Base-by-base conservation (phyloP, 495 filamentous ascomycete species). In the Talaromyces stipitatus region DNA sequence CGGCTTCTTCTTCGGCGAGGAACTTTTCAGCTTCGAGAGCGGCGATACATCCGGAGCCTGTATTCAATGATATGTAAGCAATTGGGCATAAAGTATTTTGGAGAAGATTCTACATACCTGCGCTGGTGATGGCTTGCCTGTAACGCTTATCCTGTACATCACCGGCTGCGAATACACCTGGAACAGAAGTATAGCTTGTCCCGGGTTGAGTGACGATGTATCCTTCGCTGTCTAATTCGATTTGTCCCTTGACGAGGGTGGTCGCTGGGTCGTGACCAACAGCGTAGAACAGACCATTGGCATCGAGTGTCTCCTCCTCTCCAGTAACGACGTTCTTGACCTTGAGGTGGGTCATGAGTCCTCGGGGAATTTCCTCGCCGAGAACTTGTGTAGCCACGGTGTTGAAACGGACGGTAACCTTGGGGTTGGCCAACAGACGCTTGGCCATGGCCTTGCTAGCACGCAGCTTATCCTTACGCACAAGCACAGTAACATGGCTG, bases 91-190 rank as follows among this genome's bases (percentile, higher is more conserved):
- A 29, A 29, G 28, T 29, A 29, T 29, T 4, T 29, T 29, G 3
- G 28, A 9, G 28, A 9, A 29, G 28, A 29, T 29, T n/a, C n/a
- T 36, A 81, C 86, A 63, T 84, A 92, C 92, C 92, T 65, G 94
- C 94, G 78, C 90, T 96, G 52, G 94, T 98, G 64, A 98, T 92
- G 55, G 94, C 94, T 76, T 98, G 94, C 67, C 95, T 82, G 72
- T 99, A 99, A 64, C 87, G 85, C 83, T 97, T 97, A 69, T 99
- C 95, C 77, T 97, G 95, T 18, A 99, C 94, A 67, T 99, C 94
- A 51, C 94, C 94, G 45, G 92, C 92, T 52, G 94, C 94, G 70
- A 97, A 99, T 8, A 99, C 89, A 65, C 94, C 94, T 68, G 91
- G 83, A 4, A 96, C 69, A 69, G 84, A 96, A 43, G 94, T 99